Conservation (phyloP, 2,329 filamentous ascomycete genomes). For the Colletotrichum sp. region DNA sequence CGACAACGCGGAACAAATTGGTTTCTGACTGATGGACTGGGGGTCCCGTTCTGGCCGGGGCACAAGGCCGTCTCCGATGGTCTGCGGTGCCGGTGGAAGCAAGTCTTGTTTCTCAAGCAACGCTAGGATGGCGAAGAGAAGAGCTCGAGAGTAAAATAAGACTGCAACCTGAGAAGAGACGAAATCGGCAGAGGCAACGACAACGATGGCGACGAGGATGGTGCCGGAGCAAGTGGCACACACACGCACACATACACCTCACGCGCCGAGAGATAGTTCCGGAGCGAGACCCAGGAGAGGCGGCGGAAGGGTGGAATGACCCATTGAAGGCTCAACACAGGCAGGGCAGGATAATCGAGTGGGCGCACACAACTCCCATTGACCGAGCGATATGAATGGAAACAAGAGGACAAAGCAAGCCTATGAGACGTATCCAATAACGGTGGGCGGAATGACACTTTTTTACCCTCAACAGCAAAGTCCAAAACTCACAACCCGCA, state of each 20-base stretch:
- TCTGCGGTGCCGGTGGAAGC: not conserved
- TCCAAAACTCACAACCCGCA: not conserved
- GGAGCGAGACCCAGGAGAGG: not conserved
- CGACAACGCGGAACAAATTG: conserved; percentile 3
- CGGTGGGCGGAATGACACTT: not conserved
- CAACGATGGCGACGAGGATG: not conserved
- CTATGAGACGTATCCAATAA: not conserved
- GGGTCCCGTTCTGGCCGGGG: not conserved
- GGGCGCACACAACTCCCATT: not conserved
- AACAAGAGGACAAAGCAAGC: not conserved
- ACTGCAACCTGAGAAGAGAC: not conserved
- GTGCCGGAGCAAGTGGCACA: not conserved
- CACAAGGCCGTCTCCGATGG: conserved; percentile 9
- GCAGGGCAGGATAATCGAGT: not conserved
- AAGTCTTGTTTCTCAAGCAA: not conserved
- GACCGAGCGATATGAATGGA: not conserved
- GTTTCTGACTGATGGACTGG: not conserved
- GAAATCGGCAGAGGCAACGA: not conserved
- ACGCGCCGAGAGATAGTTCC: not conserved
- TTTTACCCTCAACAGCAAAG: not conserved
- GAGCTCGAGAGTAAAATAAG: not conserved
- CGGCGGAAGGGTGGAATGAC: not conserved
- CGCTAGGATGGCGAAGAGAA: not conserved
- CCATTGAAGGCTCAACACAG: not conserved
- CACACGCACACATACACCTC: not conserved